Evolutionary conservation across 2,329 filamentous ascomycete species (phyloP), one percentile per base, ranked within the genome.

Genomic region (Podosphaera leucotricha): DNA sequence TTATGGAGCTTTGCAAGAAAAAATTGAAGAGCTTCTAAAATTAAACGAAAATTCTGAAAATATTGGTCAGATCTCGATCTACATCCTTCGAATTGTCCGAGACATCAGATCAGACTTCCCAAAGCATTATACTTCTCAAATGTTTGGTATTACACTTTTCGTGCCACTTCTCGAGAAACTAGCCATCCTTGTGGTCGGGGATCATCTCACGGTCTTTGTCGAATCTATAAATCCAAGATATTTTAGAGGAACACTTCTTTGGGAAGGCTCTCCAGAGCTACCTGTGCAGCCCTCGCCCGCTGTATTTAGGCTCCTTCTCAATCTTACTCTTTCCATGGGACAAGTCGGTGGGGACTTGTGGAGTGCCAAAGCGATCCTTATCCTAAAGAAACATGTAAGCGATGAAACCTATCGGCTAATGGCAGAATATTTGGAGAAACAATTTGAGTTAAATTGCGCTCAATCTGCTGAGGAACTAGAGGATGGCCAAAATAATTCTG

Each of bases 241-340:
- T 22, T 67, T 81, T 0, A 66, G 68, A 2, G 75, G 77, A 6
- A 68, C 75, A 43, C 67, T 71, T 0, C 64, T 94, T 0, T 94
- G 86, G 86, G 84, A 92, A 56, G 81, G 81, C 0, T 65, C 72
- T 33, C 80, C 81, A 0, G 66, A 73, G 21, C 58, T 93, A 37
- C 87, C 87, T 0, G 67, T 75, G 5, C 82, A 90, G 54, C 84
- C 84, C 1, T 87, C 83, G 0, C 76, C 82, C 0, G 67, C 68
- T 18, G 65, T 75, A 0, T 92, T 92, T 55, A 71, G 69, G 47
- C 76, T 92, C 44, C 55, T 94, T 41, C 72, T 74, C 20, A 66
- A 66, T 38, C 56, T 92, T 22, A 71, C 72, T 3, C 62, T 64
- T 40, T 64, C 68, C 4, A 92, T 94, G 83, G 70, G 70, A 2